phyloP scores from a whole-genome alignment of 208 protist genomes.

The Leishmania arabica region DNA sequence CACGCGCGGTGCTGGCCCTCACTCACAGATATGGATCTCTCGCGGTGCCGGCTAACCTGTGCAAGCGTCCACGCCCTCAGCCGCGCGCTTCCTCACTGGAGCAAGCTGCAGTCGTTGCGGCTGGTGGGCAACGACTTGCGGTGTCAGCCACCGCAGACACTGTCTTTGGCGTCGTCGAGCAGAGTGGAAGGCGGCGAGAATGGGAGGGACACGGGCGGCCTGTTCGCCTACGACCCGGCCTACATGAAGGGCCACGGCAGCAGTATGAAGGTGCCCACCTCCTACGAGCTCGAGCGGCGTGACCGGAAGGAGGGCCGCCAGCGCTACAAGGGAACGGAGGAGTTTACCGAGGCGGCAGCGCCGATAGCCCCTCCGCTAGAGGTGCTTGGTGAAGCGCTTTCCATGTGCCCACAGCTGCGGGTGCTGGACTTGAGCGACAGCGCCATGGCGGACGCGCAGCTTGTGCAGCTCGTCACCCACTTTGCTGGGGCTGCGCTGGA shows the following conservation, averaged over 20 bases:
- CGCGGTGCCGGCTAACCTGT: constrained; percentile 71
- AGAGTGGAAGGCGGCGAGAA: not conserved
- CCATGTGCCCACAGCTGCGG: constrained; percentile 43
- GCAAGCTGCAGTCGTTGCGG: constrained; percentile 43
- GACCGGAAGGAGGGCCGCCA: constrained; percentile 58
- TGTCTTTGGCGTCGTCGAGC: not conserved
- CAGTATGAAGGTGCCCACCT: constrained; percentile 64
- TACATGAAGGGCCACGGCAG: constrained; percentile 50
- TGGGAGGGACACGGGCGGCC: constrained; percentile 18
- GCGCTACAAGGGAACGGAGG: constrained; percentile 59
- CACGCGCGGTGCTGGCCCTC: constrained; percentile 50
- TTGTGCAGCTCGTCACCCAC: constrained; percentile 24
- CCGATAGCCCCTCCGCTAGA: constrained; percentile 20
- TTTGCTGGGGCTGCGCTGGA: constrained; percentile 39
- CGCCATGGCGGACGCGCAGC: constrained; percentile 40
- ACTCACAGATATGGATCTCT: constrained; percentile 60
- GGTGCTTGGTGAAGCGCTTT: constrained; percentile 54
- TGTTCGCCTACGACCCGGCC: constrained; percentile 69
- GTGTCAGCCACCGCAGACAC: not conserved
- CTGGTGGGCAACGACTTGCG: constrained; percentile 75
- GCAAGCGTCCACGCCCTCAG: constrained; percentile 35
- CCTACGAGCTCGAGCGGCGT: constrained; percentile 74
- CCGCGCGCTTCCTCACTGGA: constrained; percentile 32
- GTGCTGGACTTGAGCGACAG: constrained; percentile 61
- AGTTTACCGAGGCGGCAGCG: constrained; percentile 2